These are phyloP conservation scores for Globisporangium camurandrum DNA, from an alignment of 352 stramenopile genomes.

Conservation along the genomic window DNA sequence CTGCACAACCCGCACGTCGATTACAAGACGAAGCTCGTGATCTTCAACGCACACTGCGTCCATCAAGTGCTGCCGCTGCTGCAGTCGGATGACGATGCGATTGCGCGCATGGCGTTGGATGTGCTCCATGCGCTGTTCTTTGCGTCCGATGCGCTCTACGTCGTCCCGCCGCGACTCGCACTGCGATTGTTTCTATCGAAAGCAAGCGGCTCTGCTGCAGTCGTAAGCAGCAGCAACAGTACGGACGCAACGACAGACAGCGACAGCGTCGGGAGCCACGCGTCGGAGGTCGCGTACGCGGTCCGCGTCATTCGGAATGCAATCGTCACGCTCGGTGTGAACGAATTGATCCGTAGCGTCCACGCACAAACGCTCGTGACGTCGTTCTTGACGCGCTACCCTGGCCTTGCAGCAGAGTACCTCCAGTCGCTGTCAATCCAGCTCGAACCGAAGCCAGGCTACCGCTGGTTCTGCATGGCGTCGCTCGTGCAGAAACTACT, in stretches of 20 bases:
- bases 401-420: slow-evolving; percentile 52
- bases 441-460: slow-evolving; percentile 66
- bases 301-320: slow-evolving; percentile 62
- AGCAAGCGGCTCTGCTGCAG: slow-evolving; percentile 3
- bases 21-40: slow-evolving; percentile 38
- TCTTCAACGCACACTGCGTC: slow-evolving; percentile 57
- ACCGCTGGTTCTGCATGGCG: slow-evolving; percentile 70
- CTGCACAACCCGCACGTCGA: slow-evolving; percentile 48
- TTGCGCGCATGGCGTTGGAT: slow-evolving; percentile 24
- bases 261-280: too few relatives aligned
- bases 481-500: slow-evolving; percentile 70
- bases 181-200: slow-evolving; percentile 42
- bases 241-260: slow-evolving; percentile 15
- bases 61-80: slow-evolving; percentile 67
- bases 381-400: slow-evolving; percentile 54
- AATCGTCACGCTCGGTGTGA: slow-evolving; percentile 54
- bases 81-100: slow-evolving; percentile 38
- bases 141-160: slow-evolving; percentile 41
- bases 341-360: slow-evolving; percentile 43
- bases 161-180: slow-evolving; percentile 30
- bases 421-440: slow-evolving; percentile 45
- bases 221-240: background rate
- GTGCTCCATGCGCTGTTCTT: slow-evolving; percentile 63
- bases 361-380: slow-evolving; percentile 47
- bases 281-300: slow-evolving; percentile 36